phyloP scores from a whole-genome alignment of 352 stramenopile species.

The Phytopythium vexans region DNA sequence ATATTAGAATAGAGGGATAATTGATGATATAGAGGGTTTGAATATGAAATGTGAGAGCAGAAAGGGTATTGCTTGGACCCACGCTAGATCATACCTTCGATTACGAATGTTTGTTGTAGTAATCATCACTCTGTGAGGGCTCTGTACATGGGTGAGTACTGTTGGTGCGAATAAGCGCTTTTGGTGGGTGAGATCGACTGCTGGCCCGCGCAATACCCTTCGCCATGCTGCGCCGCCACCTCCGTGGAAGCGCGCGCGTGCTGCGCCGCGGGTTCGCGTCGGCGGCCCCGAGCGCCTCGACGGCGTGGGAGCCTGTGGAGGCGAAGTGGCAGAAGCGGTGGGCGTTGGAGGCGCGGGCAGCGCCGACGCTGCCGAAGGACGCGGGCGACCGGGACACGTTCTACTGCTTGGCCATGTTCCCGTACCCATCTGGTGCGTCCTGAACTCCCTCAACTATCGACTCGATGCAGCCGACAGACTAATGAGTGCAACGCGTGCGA shows the following conservation, averaged over 20 bases:
- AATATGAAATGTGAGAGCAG: too few relatives aligned
- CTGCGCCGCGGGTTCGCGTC: conserved; percentile 22
- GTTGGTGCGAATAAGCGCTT: too few relatives aligned
- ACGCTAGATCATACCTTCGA: too few relatives aligned
- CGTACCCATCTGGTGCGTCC: conserved; percentile 93
- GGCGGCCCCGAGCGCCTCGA: conserved; percentile 7
- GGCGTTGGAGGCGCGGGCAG: conserved; percentile 20
- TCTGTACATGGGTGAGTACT: too few relatives aligned
- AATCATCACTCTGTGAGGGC: too few relatives aligned
- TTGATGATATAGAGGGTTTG: too few relatives aligned
- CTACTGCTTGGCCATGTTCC: conserved; percentile 97
- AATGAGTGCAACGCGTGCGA: background rate
- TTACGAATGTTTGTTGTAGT: too few relatives aligned
- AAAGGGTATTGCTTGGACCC: too few relatives aligned
- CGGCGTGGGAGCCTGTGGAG: conserved; percentile 57
- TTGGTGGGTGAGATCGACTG: too few relatives aligned
- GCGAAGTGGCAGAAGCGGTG: conserved; percentile 73
- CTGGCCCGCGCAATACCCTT: too few relatives aligned
- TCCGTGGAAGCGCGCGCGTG: conserved; percentile 8
- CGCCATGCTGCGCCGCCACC: conserved; percentile 16
- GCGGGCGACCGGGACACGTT: conserved; percentile 50
- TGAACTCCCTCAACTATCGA: background rate
- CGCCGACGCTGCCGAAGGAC: conserved; percentile 4
- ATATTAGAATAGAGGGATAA: too few relatives aligned
- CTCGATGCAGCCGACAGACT: background rate